Conservation (phyloP, 495 filamentous ascomycete genomes). For the Aspergillus leporis region DNA sequence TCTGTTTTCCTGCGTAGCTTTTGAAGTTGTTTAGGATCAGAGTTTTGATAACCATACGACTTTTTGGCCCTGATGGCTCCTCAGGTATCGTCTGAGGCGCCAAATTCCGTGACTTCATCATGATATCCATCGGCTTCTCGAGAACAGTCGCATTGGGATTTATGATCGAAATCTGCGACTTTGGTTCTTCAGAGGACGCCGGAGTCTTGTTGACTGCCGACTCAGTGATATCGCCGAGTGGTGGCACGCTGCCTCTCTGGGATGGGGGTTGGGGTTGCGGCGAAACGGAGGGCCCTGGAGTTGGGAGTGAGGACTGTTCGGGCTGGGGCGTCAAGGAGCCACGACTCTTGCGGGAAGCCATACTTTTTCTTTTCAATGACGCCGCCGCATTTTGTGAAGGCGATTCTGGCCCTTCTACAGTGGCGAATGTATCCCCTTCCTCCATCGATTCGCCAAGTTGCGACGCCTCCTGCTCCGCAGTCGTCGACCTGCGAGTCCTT, state of each 20-base stretch:
- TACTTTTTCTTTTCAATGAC: conserved; percentile 71
- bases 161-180: conserved; percentile 60
- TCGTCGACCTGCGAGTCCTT: conserved; percentile 34
- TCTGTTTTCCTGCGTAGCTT: conserved; percentile 92
- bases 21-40: conserved; percentile 94
- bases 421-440: conserved; percentile 50
- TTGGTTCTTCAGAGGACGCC: conserved; percentile 38
- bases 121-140: conserved; percentile 92
- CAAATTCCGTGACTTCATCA: conserved; percentile 80
- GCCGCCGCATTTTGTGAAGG: conserved; percentile 64
- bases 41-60: conserved; percentile 87
- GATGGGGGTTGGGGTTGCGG: conserved; percentile 54
- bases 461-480: conserved; percentile 32
- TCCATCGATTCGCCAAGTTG: conserved; percentile 32
- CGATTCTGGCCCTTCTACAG: conserved; percentile 51
- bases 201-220: conserved; percentile 64
- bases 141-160: conserved; percentile 72
- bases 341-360: conserved; percentile 56
- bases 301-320: conserved; percentile 54
- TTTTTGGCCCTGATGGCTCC: conserved; percentile 70
- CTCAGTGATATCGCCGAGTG: conserved; percentile 77
- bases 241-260: conserved; percentile 53
- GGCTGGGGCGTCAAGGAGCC: conserved; percentile 45
- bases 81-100: conserved; percentile 59
- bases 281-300: conserved; percentile 56